phyloP scores from a whole-genome alignment of 2,329 filamentous ascomycete species.

The Aspergillus tanneri region DNA sequence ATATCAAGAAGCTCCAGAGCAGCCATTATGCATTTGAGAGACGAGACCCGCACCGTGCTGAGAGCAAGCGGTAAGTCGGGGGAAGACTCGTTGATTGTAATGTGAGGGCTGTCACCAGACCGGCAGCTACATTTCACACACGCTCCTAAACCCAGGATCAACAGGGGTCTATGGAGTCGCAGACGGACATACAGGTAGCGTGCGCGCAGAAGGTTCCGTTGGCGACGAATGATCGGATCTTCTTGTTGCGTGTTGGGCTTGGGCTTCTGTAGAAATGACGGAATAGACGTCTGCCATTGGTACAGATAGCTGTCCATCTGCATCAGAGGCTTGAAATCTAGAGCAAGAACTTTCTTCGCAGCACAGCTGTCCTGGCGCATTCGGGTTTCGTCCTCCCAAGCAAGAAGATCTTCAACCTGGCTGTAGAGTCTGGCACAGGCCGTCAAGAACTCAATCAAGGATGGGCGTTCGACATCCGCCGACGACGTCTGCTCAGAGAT shows the following conservation, averaged over 20 bases:
- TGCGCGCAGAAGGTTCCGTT: conserved; percentile 25
- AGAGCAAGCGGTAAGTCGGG: conserved; percentile 10
- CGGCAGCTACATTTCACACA: conserved; percentile 11
- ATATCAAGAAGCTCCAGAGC: conserved; percentile 10
- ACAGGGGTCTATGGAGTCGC: conserved; percentile 16
- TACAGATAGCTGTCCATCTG: conserved; percentile 20
- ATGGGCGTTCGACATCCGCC: conserved; percentile 18
- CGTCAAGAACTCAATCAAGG: conserved; percentile 26
- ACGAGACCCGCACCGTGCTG: conserved; percentile 13
- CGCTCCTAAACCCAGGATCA: conserved; percentile 13
- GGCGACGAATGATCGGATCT: conserved; percentile 22
- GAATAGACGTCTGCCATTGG: conserved; percentile 25
- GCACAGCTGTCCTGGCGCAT: conserved; percentile 14
- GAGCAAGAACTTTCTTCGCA: conserved; percentile 22
- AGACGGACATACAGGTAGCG: conserved; percentile 26
- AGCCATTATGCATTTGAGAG: conserved; percentile 11
- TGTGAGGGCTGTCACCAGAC: conserved; percentile 5
- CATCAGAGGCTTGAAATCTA: conserved; percentile 20
- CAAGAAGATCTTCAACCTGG: conserved; percentile 22
- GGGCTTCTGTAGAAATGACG: conserved; percentile 19
- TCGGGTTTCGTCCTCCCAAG: conserved; percentile 23
- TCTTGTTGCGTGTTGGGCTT: not conserved
- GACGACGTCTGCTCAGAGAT: conserved; percentile 15
- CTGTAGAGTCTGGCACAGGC: conserved; percentile 23
- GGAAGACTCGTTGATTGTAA: not conserved